phyloP scores from a whole-genome alignment of 2,329 filamentous ascomycete species.

The Cladosporium sp. region DNA sequence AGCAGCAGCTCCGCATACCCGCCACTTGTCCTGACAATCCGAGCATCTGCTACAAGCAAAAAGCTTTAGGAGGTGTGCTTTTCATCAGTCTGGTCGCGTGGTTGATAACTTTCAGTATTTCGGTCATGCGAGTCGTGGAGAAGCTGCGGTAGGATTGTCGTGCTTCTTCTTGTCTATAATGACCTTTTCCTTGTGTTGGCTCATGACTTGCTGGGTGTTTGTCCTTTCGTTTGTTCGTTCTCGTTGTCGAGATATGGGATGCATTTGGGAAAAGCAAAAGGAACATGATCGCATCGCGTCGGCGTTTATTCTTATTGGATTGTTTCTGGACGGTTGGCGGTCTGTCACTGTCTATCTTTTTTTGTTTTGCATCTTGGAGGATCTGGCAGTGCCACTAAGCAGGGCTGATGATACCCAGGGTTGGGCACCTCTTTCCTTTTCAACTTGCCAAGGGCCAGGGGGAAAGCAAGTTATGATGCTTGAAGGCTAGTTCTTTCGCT shows the following conservation, averaged over 20 bases:
- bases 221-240: background rate
- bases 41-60: conserved; percentile 58
- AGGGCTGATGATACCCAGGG: background rate
- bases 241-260: background rate
- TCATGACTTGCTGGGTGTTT: background rate
- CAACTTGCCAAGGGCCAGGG: too few relatives aligned
- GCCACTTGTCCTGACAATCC: conserved; percentile 32
- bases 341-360: background rate
- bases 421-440: too few relatives aligned
- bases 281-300: conserved; percentile 2
- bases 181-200: background rate
- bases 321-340: background rate
- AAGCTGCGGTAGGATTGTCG: conserved; percentile 22
- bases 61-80: conserved; percentile 72
- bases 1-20: conserved; percentile 19
- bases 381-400: background rate
- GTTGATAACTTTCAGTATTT: conserved; percentile 84
- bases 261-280: background rate
- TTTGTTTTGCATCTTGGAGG: background rate
- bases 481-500: too few relatives aligned
- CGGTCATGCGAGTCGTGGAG: conserved; percentile 43
- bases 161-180: background rate
- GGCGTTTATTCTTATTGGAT: background rate
- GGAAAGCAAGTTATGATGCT: too few relatives aligned
- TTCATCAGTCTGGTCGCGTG: conserved; percentile 81